These are phyloP conservation scores for Phytophthora rubi DNA, from an alignment of 352 stramenopile genomes.

Conservation along the genomic window DNA sequence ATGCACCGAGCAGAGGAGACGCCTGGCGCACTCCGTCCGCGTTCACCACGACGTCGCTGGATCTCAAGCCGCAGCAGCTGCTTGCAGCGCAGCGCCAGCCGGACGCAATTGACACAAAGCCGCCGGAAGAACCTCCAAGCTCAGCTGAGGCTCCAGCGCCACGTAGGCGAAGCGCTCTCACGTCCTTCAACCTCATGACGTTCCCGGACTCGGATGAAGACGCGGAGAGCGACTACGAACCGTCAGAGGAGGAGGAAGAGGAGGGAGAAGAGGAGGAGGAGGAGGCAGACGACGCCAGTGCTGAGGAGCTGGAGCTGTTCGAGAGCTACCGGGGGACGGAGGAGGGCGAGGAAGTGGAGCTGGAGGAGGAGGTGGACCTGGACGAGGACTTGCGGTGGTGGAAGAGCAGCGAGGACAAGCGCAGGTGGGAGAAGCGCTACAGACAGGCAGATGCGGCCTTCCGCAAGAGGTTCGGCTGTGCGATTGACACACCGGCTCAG, in stretches of 20 bases:
- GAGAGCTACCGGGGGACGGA: constrained; percentile 8
- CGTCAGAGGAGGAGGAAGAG: constrained; percentile 22
- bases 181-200: constrained; percentile 27
- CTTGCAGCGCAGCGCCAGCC: background rate
- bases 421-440: constrained; percentile 40
- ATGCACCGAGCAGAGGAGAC: constrained; percentile 14
- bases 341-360: constrained; percentile 32
- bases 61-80: constrained; percentile 23
- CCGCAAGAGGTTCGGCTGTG: constrained; percentile 36
- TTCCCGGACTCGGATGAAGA: constrained; percentile 31
- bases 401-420: constrained; percentile 36
- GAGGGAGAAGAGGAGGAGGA: constrained; percentile 43
- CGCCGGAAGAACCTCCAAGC: background rate
- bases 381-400: constrained; percentile 46
- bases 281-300: constrained; percentile 26
- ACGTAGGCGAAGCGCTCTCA: background rate
- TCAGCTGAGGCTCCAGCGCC: background rate
- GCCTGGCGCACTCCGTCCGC: constrained; percentile 17
- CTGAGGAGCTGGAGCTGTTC: constrained; percentile 13
- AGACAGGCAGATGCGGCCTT: constrained; percentile 30
- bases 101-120: background rate
- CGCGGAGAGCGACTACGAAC: constrained; percentile 15
- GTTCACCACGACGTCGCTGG: background rate
- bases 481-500: constrained; percentile 44
- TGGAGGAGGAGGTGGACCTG: constrained; percentile 31